A percentile compares a stretch with the other conserved stretches of the same genome.
Evolutionary conservation across 140 eudicot genomes (phyloP).

Genomic region (Anethum foeniculum): DNA sequence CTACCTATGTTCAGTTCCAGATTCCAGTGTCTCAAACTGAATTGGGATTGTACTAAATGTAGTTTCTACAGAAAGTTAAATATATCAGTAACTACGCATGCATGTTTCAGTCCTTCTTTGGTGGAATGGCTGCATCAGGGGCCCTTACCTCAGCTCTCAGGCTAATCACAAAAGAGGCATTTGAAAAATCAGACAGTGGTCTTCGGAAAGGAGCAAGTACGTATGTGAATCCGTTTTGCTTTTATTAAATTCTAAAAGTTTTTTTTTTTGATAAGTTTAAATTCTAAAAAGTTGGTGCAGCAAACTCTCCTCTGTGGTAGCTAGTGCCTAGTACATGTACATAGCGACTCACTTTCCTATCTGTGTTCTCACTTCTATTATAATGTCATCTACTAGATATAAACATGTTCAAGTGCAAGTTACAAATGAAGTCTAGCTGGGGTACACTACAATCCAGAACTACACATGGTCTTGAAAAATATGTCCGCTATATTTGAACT

Average conservation of each 20-base stretch:
- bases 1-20: background rate
- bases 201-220: slow-evolving; percentile 59
- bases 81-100: background rate
- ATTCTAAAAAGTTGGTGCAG: too few species aligned
- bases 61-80: background rate
- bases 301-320: background rate
- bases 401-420: too few species aligned
- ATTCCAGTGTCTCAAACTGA: too few species aligned
- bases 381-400: background rate
- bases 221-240: slow-evolving; percentile 15
- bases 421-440: too few species aligned
- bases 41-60: too few species aligned
- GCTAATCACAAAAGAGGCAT: slow-evolving; percentile 51
- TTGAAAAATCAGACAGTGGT: slow-evolving; percentile 33
- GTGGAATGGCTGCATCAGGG: slow-evolving; percentile 74
- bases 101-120: slow-evolving; percentile 44
- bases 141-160: slow-evolving; percentile 59
- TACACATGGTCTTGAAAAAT: too few species aligned
- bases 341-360: background rate
- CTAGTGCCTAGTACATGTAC: background rate
- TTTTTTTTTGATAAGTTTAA: too few species aligned
- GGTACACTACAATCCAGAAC: too few species aligned
- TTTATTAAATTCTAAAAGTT: background rate
- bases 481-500: too few species aligned
- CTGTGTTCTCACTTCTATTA: background rate